Percentiles rank a stretch among this genome's conserved stretches.
Evolutionary conservation across 176 grass and related monocot genomes (phyloP).

Genomic region (Neostapfia colusana): DNA sequence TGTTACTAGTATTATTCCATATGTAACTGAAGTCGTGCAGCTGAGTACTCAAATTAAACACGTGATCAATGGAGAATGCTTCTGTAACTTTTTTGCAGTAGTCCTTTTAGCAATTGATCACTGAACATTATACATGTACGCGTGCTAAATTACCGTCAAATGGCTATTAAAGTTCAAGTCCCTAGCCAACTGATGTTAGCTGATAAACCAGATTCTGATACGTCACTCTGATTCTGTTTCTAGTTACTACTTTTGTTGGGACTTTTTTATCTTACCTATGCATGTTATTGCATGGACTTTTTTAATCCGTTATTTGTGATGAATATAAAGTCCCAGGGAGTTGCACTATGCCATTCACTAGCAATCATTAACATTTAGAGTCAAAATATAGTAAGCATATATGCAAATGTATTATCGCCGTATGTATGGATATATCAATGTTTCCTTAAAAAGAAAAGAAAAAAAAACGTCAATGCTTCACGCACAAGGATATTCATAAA

Average conservation of each 20-base stretch:
- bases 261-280: neutral
- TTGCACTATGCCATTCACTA: neutral
- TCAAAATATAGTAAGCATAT: neutral
- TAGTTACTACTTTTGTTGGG: neutral
- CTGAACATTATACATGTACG: neutral
- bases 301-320: neutral
- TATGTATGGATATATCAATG: neutral
- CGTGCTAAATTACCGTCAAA: neutral
- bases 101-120: conserved; percentile 6
- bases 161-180: no score
- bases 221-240: neutral
- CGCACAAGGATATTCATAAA: no score
- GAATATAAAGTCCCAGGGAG: neutral
- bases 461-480: no score
- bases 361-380: neutral
- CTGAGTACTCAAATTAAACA: neutral
- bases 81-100: neutral
- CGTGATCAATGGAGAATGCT: neutral
- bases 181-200: neutral
- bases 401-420: no score
- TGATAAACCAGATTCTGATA: neutral
- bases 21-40: neutral
- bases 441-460: neutral
- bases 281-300: neutral
- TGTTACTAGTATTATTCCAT: neutral